Evolutionary conservation across 1,284 basidiomycete species (phyloP).

Genomic region (Microstroma glucosiphilum): DNA sequence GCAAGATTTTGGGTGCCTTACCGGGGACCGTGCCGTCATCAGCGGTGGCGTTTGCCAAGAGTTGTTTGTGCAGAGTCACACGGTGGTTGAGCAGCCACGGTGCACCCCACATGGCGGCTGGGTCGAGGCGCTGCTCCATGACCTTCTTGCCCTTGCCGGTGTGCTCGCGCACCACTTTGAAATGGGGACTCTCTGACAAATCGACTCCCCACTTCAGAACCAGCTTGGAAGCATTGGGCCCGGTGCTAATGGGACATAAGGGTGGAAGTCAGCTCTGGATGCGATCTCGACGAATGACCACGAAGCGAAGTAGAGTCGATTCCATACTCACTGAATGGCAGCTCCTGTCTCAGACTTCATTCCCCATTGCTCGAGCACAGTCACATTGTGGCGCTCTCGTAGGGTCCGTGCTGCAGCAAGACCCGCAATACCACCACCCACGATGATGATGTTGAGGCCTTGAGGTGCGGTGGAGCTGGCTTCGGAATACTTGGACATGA

Average conservation of each 20-base stretch:
- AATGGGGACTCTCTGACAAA: conserved; percentile 16
- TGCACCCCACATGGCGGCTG: conserved; percentile 23
- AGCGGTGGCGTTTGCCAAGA: conserved; percentile 29
- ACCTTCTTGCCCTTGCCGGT: conserved; percentile 10
- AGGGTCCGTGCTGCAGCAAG: conserved; percentile 27
- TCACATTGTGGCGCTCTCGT: conserved; percentile 21
- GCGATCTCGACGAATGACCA: too few species aligned
- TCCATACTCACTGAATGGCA: conserved; percentile 9
- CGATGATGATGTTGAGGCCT: conserved; percentile 25
- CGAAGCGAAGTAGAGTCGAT: too few species aligned
- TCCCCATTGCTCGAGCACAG: conserved; percentile 22
- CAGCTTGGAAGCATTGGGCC: conserved; percentile 15
- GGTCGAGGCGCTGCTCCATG: conserved; percentile 12
- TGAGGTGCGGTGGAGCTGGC: too few species aligned
- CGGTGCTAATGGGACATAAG: not conserved
- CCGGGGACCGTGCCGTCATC: conserved; percentile 18
- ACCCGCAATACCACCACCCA: conserved; percentile 24
- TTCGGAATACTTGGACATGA: too few species aligned
- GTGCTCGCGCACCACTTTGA: conserved; percentile 16
- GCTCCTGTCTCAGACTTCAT: conserved; percentile 19
- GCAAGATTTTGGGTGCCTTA: conserved; percentile 12
- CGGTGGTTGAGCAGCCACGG: conserved; percentile 47
- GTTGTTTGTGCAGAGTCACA: conserved; percentile 43
- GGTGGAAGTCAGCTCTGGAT: too few species aligned
- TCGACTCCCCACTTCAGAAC: conserved; percentile 17